A percentile compares a stretch with the other conserved stretches of the same genome.
phyloP scores from a whole-genome alignment of 306 rosid species.

The Castanospermum australe region DNA sequence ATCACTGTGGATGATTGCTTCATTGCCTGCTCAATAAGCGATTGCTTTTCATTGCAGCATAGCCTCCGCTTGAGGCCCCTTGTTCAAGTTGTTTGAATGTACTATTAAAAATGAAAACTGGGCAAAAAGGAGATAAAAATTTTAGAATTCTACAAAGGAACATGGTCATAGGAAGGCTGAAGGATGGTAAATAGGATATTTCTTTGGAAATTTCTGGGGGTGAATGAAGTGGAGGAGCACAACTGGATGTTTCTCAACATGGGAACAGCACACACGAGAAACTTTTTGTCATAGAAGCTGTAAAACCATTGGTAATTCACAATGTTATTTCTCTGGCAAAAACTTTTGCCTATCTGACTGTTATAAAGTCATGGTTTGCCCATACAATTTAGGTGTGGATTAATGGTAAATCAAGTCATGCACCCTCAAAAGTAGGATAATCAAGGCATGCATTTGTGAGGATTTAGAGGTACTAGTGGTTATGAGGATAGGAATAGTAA shows the following conservation, averaged over 20 bases:
- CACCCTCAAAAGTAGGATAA: conserved; percentile 11
- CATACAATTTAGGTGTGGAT: neutral
- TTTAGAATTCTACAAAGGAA: neutral
- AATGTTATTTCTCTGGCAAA: neutral
- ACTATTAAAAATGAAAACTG: neutral
- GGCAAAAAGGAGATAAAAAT: neutral
- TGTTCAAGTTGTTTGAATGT: conserved; percentile 6
- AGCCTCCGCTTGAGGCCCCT: neutral
- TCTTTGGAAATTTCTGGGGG: neutral
- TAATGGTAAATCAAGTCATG: neutral
- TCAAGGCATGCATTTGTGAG: conserved; percentile 3
- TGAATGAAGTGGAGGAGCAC: conserved; percentile 7
- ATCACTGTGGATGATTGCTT: neutral
- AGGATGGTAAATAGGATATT: neutral
- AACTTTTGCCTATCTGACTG: neutral
- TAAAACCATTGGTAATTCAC: neutral
- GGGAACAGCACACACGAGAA: neutral
- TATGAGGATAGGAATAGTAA: neutral
- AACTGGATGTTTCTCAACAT: neutral
- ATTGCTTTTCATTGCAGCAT: neutral
- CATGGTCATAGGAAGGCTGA: neutral
- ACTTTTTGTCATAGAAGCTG: neutral
- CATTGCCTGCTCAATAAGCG: neutral
- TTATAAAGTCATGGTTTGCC: conserved; percentile 4
- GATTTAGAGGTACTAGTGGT: neutral